Conservation (phyloP, 352 stramenopile genomes). For the Blastocystis sp. region DNA sequence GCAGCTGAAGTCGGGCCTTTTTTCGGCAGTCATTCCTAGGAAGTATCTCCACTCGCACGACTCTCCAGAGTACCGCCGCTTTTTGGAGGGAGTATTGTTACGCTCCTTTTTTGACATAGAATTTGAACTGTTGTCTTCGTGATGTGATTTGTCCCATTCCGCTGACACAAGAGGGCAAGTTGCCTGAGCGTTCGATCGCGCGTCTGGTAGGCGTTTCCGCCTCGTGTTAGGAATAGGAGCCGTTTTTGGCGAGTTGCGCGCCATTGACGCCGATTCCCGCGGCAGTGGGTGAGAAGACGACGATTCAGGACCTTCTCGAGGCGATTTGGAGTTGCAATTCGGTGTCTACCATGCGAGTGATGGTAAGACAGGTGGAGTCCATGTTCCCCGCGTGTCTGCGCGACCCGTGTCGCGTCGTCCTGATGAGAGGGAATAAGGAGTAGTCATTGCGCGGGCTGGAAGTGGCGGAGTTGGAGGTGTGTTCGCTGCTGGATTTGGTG, state of each 20-base stretch:
- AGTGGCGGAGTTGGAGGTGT: not conserved
- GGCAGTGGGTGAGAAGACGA: not conserved
- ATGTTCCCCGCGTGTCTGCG: too few relatives aligned
- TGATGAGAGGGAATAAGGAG: not conserved
- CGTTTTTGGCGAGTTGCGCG: not conserved
- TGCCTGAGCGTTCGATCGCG: not conserved
- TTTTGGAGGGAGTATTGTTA: conserved; percentile 11
- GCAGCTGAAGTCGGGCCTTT: not conserved
- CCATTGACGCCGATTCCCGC: not conserved
- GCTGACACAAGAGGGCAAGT: not conserved
- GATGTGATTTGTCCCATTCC: conserved; percentile 6
- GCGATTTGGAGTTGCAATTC: not conserved
- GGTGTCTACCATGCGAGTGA: too few relatives aligned
- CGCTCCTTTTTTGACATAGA: not conserved
- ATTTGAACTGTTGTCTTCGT: not conserved
- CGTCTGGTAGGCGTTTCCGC: too few relatives aligned
- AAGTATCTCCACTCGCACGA: not conserved
- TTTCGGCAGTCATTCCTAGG: not conserved
- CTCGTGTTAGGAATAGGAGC: not conserved
- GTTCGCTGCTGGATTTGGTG: conserved; percentile 51
- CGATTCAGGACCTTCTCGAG: conserved; percentile 31
- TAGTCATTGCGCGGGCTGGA: not conserved
- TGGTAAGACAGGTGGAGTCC: too few relatives aligned
- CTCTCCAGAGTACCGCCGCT: not conserved
- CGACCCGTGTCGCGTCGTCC: too few relatives aligned